Evolutionary conservation across 257 asterid species (phyloP), one percentile per base, ranked within the genome.

Genomic region (Haberlea rhodopensis): DNA sequence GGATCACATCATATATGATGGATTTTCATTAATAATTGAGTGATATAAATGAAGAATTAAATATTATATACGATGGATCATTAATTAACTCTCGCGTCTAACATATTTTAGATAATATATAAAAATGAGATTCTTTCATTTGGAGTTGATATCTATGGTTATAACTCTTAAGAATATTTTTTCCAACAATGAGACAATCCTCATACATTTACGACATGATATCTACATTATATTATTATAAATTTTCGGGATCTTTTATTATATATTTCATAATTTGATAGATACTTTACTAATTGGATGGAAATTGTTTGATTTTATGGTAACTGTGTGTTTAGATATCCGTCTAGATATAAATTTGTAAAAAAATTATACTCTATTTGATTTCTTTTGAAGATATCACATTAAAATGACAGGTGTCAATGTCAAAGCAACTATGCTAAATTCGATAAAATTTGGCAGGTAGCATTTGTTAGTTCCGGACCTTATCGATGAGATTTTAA

Each of bases 41-140:
- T n/a, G n/a, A n/a, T n/a, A n/a, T n/a, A n/a, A n/a, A n/a, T n/a
- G n/a, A n/a, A n/a, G n/a, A n/a, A n/a, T n/a, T n/a, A n/a, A n/a
- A n/a, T n/a, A n/a, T n/a, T n/a, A n/a, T n/a, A n/a, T n/a, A n/a
- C n/a, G n/a, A n/a, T n/a, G n/a, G n/a, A n/a, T n/a, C n/a, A n/a
- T n/a, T n/a, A n/a, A n/a, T n/a, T n/a, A n/a, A n/a, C n/a, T n/a
- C n/a, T n/a, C n/a, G n/a, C n/a, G n/a, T n/a, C n/a, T n/a, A n/a
- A n/a, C n/a, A n/a, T 48, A 31, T 61, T 53, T n/a, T n/a, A 24
- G 64, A 29, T 61, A 31, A 46, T 71, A 29, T 23, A 68, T 73
- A 68, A 16, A 63, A 58, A 76, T 65, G 67, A 71, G 22, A 66
- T 75, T 64, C 40, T 57, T 34, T 73, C 61, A 53, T 65, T 64